Percentiles rank a stretch among this genome's conserved stretches.
These are phyloP conservation scores for Cercospora beticola DNA, from an alignment of 2,329 filamentous ascomycete species.

Conservation along the genomic window DNA sequence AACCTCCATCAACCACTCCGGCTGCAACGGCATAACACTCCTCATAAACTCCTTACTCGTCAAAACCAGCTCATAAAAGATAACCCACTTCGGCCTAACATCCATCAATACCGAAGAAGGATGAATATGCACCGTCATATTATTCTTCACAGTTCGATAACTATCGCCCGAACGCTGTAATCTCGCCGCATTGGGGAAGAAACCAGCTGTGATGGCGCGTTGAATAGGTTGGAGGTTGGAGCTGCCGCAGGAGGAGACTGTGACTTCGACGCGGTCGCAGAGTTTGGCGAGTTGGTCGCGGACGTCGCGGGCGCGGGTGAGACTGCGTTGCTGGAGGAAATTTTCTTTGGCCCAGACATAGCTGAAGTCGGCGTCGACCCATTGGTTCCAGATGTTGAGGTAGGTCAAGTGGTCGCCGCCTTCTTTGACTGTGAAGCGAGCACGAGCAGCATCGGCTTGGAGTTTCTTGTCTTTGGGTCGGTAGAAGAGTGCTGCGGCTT, in stretches of 20 bases:
- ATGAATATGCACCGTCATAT: constrained; percentile 86
- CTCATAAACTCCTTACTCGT: constrained; percentile 93
- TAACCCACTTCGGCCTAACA: constrained; percentile 77
- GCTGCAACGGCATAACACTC: constrained; percentile 78
- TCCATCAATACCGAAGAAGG: constrained; percentile 80
- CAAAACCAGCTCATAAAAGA: constrained; percentile 81
- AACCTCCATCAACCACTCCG: constrained; percentile 81
- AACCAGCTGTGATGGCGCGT: constrained; percentile 84
- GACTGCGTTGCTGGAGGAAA: constrained; percentile 85
- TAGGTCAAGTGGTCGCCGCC: constrained; percentile 87
- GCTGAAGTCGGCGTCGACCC: constrained; percentile 87
- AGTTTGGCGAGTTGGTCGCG: constrained; percentile 88
- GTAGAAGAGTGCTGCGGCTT: constrained; percentile 87
- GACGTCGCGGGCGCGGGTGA: constrained; percentile 85
- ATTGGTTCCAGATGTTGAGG: constrained; percentile 93
- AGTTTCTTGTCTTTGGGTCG: constrained; percentile 96
- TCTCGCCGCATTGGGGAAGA: constrained; percentile 89
- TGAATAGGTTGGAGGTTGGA: constrained; percentile 76
- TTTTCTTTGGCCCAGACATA: constrained; percentile 89
- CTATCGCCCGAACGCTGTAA: constrained; percentile 80
- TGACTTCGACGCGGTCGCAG: constrained; percentile 89
- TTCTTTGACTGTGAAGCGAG: constrained; percentile 84
- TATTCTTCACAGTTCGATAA: constrained; percentile 90
- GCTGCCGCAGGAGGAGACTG: constrained; percentile 62
- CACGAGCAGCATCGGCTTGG: constrained; percentile 85